Percentiles rank a stretch among this genome's conserved stretches.
Conservation (phyloP, 495 filamentous ascomycete genomes). For the Aspergillus sclerotiicarbonarius region DNA sequence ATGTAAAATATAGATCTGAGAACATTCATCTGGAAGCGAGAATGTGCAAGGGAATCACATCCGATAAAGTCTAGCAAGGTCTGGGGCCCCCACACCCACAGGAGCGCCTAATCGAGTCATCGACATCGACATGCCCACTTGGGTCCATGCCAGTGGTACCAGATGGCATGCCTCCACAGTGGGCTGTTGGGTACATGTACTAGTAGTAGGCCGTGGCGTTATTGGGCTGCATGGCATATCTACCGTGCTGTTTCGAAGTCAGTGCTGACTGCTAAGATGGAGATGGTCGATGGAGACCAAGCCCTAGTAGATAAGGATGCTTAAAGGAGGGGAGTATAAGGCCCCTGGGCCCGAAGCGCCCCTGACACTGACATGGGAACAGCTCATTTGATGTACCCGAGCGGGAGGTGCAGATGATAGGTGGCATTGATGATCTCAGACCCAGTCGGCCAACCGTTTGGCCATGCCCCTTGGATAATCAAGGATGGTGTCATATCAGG, state of each 20-base stretch:
- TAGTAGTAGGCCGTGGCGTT: neutral
- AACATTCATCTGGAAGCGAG: neutral
- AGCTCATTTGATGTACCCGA: conserved; percentile 2
- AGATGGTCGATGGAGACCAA: neutral
- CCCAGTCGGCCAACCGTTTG: conserved; percentile 3
- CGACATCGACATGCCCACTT: conserved; percentile 1
- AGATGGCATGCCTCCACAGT: conserved; percentile 15
- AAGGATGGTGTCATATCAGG: neutral
- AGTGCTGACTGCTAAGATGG: neutral
- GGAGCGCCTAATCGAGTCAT: neutral
- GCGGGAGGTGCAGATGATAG: conserved; percentile 15
- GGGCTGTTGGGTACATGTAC: conserved; percentile 9
- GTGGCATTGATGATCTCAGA: conserved; percentile 11
- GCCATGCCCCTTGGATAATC: neutral
- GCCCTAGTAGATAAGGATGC: neutral
- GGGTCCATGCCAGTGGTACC: conserved; percentile 12
- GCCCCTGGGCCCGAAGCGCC: neutral
- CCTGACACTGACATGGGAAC: conserved; percentile 1
- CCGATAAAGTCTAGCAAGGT: no score
- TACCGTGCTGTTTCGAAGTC: neutral
- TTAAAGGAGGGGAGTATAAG: neutral
- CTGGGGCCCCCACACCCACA: no score
- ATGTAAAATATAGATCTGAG: neutral
- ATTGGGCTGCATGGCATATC: conserved; percentile 3
- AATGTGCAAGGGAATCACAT: neutral